Evolutionary conservation across 768 basidiomycete species (phyloP), one percentile per base, ranked within the genome.

Genomic region (Hericium rajendrae): DNA sequence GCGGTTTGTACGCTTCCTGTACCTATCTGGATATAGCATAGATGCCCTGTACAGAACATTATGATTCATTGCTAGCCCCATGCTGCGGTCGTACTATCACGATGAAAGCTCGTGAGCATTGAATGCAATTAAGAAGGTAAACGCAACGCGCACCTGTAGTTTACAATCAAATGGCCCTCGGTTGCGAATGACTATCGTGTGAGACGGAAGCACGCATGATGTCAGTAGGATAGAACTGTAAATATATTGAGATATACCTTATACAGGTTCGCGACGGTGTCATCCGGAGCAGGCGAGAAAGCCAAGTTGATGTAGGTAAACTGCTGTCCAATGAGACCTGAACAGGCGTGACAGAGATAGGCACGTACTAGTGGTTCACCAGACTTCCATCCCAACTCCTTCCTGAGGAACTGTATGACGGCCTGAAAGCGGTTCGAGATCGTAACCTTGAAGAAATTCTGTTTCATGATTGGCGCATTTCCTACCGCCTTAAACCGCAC

Each of bases 401-500:
- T 91, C 61, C 94, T 73, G 71, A 98, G 68, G 70, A 98, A 97
- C 66, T 91, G 86, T 43, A 95, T 93, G 56, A 98, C 94, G 8
- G 92, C 90, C 69, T 97, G 93, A 65, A 97, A 99, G 55, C 88
- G 80, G 69, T 97, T 94, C 41, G 88, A 85, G 12, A 94, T 89
- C 0, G 94, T 93, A 66, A 97, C 94, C 77, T 94, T 95, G 83
- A 93, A 97, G 65, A 94, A 90, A 74, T 95, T 97, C 73, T 95
- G 91, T 73, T 89, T 94, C 94, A 99, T 97, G 66, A 99, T 94
- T 0, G 95, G 95, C 1, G 94, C 95, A 65, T 95, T 94, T 49
- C 95, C 95, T 10, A 97, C 90, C 2, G 95, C 94, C 69, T 94
- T 94, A 82, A 99, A 99, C 48, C 94, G 85, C 10, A 99, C 91